These are phyloP conservation scores for Pseudophaeomoniella oleicola DNA, from an alignment of 2,329 filamentous ascomycete species.

Conservation along the genomic window DNA sequence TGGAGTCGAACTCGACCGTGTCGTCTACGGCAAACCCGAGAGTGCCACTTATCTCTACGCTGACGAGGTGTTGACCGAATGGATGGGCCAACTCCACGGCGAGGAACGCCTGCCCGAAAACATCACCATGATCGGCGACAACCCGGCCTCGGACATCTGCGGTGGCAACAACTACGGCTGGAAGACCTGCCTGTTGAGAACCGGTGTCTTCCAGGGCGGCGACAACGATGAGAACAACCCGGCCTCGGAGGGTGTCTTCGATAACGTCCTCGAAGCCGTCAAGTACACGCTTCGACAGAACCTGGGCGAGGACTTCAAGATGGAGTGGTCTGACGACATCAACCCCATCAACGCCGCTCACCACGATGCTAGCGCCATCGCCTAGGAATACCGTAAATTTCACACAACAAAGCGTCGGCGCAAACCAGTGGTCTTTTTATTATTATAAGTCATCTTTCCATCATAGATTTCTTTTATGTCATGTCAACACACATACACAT, in stretches of 20 bases:
- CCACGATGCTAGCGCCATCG: background rate
- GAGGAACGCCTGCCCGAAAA: constrained; percentile 55
- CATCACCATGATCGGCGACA: constrained; percentile 66
- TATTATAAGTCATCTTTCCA: too few species aligned
- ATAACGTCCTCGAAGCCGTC: constrained; percentile 58
- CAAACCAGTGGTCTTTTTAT: too few species aligned
- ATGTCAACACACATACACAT: too few species aligned
- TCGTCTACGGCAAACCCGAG: constrained; percentile 64
- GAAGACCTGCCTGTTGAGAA: constrained; percentile 67
- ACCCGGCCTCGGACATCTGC: constrained; percentile 58
- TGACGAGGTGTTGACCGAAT: constrained; percentile 55
- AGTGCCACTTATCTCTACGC: constrained; percentile 66
- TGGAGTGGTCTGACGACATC: constrained; percentile 54
- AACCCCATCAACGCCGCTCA: constrained; percentile 40
- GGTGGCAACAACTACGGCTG: constrained; percentile 70
- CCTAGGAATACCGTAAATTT: too few species aligned
- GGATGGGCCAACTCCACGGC: constrained; percentile 64
- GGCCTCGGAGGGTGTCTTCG: constrained; percentile 62
- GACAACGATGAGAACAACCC: constrained; percentile 65
- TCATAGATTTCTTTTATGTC: too few species aligned
- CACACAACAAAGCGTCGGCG: too few species aligned
- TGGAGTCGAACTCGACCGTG: constrained; percentile 56
- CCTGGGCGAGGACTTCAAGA: constrained; percentile 59
- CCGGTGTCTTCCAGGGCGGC: constrained; percentile 63
- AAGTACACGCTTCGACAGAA: constrained; percentile 53